Conservation (phyloP, 2,329 filamentous ascomycete species). For the Pseudogymnoascus sp. region DNA sequence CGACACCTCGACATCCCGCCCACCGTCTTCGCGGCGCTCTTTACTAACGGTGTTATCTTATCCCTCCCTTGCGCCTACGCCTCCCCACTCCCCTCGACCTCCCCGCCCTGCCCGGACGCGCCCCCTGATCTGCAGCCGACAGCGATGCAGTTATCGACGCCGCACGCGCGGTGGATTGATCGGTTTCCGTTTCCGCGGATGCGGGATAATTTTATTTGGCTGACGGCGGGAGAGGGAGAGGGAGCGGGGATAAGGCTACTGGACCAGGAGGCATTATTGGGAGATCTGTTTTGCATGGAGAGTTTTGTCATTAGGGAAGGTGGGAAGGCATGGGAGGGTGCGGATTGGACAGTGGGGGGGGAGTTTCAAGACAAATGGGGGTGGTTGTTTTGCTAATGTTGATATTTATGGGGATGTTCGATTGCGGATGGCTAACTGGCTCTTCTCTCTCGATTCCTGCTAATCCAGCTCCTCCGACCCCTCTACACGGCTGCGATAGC, state of each 20-base stretch:
- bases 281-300: background rate
- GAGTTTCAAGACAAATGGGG: constrained; percentile 1
- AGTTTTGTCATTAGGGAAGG: constrained; percentile 7
- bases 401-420: background rate
- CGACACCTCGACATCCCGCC: background rate
- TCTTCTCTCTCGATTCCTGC: background rate
- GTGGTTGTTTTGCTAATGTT: constrained; percentile 4
- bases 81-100: background rate
- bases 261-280: background rate
- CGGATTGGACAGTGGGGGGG: background rate
- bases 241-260: background rate
- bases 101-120: background rate
- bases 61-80: constrained; percentile 12
- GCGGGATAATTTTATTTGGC: constrained; percentile 14
- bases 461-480: background rate
- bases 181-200: constrained; percentile 13
- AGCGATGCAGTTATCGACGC: constrained; percentile 8
- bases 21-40: constrained; percentile 15
- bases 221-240: background rate
- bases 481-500: background rate
- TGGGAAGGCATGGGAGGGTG: background rate
- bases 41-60: constrained; percentile 15
- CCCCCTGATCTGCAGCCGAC: constrained; percentile 13
- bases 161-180: constrained; percentile 16
- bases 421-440: background rate